These are phyloP conservation scores for Solanum appendiculatum DNA, from an alignment of 257 asterid species.

Conservation along the genomic window DNA sequence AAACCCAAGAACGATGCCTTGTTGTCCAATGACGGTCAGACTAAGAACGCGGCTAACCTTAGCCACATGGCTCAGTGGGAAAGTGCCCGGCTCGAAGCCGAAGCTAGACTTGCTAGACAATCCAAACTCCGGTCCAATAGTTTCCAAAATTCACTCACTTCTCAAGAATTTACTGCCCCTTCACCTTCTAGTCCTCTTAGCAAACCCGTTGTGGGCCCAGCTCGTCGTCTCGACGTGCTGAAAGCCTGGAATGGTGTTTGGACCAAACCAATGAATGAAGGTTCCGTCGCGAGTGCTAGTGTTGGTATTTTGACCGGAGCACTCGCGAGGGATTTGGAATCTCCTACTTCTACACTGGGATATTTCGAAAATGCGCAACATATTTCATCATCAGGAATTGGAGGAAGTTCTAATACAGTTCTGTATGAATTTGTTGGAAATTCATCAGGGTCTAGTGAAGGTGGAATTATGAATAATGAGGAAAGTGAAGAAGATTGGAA, in stretches of 20 bases:
- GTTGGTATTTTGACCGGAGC: slow-evolving; percentile 13
- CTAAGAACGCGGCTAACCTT: slow-evolving; percentile 66
- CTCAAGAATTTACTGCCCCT: slow-evolving; percentile 27
- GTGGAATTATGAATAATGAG: slow-evolving; percentile 27
- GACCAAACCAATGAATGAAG: slow-evolving; percentile 19
- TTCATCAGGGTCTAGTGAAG: slow-evolving; percentile 39
- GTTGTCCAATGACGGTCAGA: slow-evolving; percentile 53
- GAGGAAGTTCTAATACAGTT: slow-evolving; percentile 19
- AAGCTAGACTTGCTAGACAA: slow-evolving; percentile 64
- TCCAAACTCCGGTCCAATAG: slow-evolving; percentile 51
- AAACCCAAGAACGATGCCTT: slow-evolving; percentile 68
- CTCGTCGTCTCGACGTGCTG: slow-evolving; percentile 39
- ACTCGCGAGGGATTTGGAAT: slow-evolving; percentile 33
- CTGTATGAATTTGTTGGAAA: slow-evolving; percentile 32
- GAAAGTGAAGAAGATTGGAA: slow-evolving; percentile 57
- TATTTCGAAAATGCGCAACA: slow-evolving; percentile 24
- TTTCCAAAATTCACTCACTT: slow-evolving; percentile 9
- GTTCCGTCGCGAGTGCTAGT: background rate
- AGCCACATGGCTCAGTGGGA: slow-evolving; percentile 99
- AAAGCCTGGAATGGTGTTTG: slow-evolving; percentile 49
- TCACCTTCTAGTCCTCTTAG: slow-evolving; percentile 21
- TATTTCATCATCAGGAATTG: slow-evolving; percentile 27
- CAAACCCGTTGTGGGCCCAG: slow-evolving; percentile 11
- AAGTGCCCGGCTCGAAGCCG: slow-evolving; percentile 94
- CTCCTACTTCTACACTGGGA: slow-evolving; percentile 72